A percentile compares a stretch with the other conserved stretches of the same genome.
Evolutionary conservation across 148 eudicot genomes (phyloP).

Genomic region (Rhododendron kiyosumense): DNA sequence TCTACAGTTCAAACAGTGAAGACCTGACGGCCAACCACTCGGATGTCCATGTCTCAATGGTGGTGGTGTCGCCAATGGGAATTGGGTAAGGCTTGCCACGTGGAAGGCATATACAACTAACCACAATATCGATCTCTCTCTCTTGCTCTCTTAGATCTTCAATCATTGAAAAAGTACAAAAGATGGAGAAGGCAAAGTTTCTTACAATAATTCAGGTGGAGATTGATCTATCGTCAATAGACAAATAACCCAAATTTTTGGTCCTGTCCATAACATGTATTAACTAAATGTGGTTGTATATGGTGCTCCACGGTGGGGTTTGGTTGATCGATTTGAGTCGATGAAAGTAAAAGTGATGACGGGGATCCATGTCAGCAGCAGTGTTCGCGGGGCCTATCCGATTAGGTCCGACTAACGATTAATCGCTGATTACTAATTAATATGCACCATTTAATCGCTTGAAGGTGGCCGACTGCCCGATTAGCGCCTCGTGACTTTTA

Average conservation of each 20-base stretch:
- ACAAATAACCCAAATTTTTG: not conserved
- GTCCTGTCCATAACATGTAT: not conserved
- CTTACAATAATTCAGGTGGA: not conserved
- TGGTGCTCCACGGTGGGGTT: not conserved
- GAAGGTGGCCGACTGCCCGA: no score
- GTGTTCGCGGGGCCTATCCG: no score
- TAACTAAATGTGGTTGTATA: not conserved
- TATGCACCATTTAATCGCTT: no score
- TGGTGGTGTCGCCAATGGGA: not conserved
- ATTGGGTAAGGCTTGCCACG: not conserved
- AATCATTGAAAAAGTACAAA: not conserved
- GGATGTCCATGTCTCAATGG: not conserved
- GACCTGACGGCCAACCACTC: not conserved
- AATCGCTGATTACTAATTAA: no score
- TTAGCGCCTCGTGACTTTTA: no score
- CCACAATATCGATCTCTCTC: not conserved
- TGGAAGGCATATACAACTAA: not conserved
- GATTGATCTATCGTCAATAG: not conserved
- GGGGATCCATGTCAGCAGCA: not conserved
- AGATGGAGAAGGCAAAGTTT: not conserved
- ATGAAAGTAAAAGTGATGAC: not conserved
- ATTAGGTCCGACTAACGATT: no score
- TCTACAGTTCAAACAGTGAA: not conserved
- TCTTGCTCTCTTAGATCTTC: not conserved
- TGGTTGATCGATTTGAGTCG: not conserved